Percentiles rank a stretch among this genome's conserved stretches.
Evolutionary conservation across 23 red algal species (phyloP).

Genomic region (Cyanidioschyzon merolae): DNA sequence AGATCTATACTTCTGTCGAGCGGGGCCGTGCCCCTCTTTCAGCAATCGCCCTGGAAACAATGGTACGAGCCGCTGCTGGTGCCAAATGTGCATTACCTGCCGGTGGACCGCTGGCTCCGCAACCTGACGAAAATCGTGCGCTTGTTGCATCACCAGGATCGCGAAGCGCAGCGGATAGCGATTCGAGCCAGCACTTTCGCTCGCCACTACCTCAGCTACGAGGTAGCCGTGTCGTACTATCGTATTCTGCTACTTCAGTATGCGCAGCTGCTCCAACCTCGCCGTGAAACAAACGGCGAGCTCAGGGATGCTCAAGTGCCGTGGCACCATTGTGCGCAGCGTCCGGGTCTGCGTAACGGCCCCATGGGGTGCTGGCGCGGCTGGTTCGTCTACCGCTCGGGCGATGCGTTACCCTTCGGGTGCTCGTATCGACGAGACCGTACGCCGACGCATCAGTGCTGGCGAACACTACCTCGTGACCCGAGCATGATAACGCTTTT

Average conservation of each 20-base stretch:
- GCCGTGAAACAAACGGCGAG: not conserved
- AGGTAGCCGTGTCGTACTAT: not conserved
- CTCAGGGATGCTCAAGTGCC: not conserved
- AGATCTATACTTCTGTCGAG: conserved; percentile 33
- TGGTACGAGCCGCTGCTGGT: conserved; percentile 54
- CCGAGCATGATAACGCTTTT: not conserved
- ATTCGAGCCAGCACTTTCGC: not conserved
- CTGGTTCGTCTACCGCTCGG: not conserved
- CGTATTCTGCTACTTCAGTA: not conserved
- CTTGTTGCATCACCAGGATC: not conserved
- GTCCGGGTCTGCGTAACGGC: not conserved
- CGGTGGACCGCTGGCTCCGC: conserved; percentile 38
- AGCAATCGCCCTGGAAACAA: conserved; percentile 34
- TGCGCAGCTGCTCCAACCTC: not conserved
- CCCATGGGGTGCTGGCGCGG: conserved; percentile 11
- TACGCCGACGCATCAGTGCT: not conserved
- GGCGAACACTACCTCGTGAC: not conserved
- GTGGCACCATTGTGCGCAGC: not conserved
- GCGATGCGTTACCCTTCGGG: conserved; percentile 4
- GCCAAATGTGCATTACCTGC: conserved; percentile 37
- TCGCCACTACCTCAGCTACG: not conserved
- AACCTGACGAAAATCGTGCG: conserved; percentile 23
- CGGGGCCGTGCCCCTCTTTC: conserved; percentile 42
- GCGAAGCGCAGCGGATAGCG: not conserved
- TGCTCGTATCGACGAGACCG: not conserved